Conservation (phyloP, 176 grass and related monocot species). For the Otatea glauca region DNA sequence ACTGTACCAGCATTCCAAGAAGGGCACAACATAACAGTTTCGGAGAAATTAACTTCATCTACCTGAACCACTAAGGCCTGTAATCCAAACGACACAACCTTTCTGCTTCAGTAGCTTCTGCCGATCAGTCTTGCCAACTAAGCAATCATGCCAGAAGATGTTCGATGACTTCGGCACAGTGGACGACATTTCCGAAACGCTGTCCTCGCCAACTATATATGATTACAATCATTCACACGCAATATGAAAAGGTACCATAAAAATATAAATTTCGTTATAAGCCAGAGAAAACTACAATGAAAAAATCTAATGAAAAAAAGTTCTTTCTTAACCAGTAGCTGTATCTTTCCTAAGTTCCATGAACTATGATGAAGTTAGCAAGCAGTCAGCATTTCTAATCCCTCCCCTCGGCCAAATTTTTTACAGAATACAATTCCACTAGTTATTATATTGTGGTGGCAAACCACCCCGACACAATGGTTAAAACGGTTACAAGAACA, state of each 20-base stretch:
- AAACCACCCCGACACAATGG: background rate
- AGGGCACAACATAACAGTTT: background rate
- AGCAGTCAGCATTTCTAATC: background rate
- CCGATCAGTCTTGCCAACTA: constrained; percentile 67
- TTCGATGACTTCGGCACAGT: constrained; percentile 56
- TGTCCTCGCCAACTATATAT: constrained; percentile 35
- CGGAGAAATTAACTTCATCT: constrained; percentile 3
- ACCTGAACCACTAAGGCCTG: constrained; percentile 89
- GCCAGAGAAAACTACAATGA: background rate
- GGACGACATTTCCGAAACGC: constrained; percentile 44
- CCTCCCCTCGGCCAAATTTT: background rate
- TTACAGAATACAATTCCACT: background rate
- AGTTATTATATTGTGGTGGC: background rate
- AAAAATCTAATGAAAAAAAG: background rate
- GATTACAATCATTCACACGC: constrained; percentile 11
- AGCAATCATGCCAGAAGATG: constrained; percentile 86
- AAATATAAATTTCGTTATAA: background rate
- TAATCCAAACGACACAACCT: constrained; percentile 90
- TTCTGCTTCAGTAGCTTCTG: constrained; percentile 79
- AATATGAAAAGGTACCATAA: background rate
- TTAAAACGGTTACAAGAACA: background rate
- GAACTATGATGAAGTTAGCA: background rate
- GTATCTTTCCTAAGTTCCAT: background rate
- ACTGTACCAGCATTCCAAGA: background rate
- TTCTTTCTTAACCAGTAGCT: background rate